Conservation (phyloP, 2,329 filamentous ascomycete genomes). For the Colletotrichum orchidophilum region DNA sequence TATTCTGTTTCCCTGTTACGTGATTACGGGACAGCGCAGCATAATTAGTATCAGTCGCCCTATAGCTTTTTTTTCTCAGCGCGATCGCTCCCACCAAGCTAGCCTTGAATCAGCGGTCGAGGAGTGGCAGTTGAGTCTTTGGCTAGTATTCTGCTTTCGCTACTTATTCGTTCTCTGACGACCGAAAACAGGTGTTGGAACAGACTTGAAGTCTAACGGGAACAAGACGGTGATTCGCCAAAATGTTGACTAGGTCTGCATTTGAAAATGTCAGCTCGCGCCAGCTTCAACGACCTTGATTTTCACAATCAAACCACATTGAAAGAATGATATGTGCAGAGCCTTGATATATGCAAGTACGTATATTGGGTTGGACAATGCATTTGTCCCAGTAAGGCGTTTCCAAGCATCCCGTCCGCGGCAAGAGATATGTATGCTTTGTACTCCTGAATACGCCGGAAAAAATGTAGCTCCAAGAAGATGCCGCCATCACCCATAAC, state of each 20-base stretch:
- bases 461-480: background rate
- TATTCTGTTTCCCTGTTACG: too few relatives aligned
- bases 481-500: background rate
- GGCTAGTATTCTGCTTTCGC: background rate
- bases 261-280: background rate
- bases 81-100: background rate
- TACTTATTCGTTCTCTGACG: too few relatives aligned
- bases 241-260: background rate
- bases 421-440: slow-evolving; percentile 13
- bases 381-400: background rate
- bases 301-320: background rate
- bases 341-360: background rate
- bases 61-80: too few relatives aligned
- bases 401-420: background rate
- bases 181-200: too few relatives aligned
- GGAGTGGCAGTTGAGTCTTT: background rate
- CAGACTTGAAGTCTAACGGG: background rate
- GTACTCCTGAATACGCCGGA: slow-evolving; percentile 20
- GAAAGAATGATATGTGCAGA: background rate
- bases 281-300: background rate
- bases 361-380: slow-evolving; percentile 10
- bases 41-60: too few relatives aligned
- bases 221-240: background rate
- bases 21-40: too few relatives aligned
- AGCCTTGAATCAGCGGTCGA: background rate